Conservation (phyloP, 2,329 filamentous ascomycete genomes). For the Monilinia laxa region DNA sequence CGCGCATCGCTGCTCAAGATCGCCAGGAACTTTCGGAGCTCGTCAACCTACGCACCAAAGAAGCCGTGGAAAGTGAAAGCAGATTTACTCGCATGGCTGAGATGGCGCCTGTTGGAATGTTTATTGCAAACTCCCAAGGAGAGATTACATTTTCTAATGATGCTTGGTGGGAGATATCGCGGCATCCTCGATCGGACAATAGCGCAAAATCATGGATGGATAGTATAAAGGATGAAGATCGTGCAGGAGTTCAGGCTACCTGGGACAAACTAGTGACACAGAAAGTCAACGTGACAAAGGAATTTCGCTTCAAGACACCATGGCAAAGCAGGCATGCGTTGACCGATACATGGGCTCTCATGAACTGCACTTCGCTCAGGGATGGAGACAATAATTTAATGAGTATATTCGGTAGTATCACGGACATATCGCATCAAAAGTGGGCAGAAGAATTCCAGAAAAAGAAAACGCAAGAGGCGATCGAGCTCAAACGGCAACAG, state of each 20-base stretch:
- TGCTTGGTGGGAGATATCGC: slow-evolving; percentile 48
- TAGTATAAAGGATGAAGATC: slow-evolving; percentile 67
- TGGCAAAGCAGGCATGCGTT: slow-evolving; percentile 60
- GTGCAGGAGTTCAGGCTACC: slow-evolving; percentile 54
- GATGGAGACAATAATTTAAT: slow-evolving; percentile 67
- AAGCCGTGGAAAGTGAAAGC: slow-evolving; percentile 53
- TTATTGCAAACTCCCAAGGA: slow-evolving; percentile 71
- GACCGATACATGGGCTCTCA: slow-evolving; percentile 73
- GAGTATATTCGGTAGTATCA: slow-evolving; percentile 78
- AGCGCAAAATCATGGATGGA: slow-evolving; percentile 74
- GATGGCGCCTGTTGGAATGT: slow-evolving; percentile 72
- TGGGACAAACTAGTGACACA: slow-evolving; percentile 64
- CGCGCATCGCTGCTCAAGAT: slow-evolving; percentile 71
- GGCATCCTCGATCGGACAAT: slow-evolving; percentile 67
- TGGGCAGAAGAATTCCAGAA: slow-evolving; percentile 54
- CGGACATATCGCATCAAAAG: slow-evolving; percentile 84
- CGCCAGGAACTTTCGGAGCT: slow-evolving; percentile 70
- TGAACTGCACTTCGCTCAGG: slow-evolving; percentile 74
- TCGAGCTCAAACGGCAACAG: slow-evolving; percentile 65
- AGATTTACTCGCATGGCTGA: slow-evolving; percentile 70
- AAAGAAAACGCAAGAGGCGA: slow-evolving; percentile 52
- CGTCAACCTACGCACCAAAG: slow-evolving; percentile 47
- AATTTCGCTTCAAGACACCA: slow-evolving; percentile 72
- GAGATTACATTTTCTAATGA: slow-evolving; percentile 73
- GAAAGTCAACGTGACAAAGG: slow-evolving; percentile 64